These are phyloP conservation scores for Cladochytrium replicatum DNA, from an alignment of 192 early-diverging fungal species.

Conservation along the genomic window DNA sequence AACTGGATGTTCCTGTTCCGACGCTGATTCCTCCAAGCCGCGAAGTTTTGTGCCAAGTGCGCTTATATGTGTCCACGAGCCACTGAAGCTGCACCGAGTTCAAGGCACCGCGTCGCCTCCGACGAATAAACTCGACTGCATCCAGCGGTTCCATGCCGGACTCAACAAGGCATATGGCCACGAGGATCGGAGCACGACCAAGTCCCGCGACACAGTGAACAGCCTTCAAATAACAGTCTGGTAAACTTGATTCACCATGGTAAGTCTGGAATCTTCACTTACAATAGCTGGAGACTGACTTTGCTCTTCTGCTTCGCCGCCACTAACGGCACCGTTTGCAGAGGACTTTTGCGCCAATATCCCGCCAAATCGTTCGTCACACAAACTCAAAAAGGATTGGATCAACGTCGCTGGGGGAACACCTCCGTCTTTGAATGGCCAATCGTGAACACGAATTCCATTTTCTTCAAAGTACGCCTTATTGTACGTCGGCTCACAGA, in stretches of 20 bases:
- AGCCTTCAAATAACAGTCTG: slow-evolving; percentile 43
- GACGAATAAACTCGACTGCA: slow-evolving; percentile 60
- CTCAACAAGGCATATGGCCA: slow-evolving; percentile 66
- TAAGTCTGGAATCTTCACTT: slow-evolving; percentile 22
- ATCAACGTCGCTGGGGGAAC: slow-evolving; percentile 36
- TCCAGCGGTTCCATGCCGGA: slow-evolving; percentile 61
- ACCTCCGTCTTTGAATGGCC: slow-evolving; percentile 82
- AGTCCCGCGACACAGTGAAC: slow-evolving; percentile 92
- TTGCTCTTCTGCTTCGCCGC: slow-evolving; percentile 15
- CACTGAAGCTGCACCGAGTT: slow-evolving; percentile 57
- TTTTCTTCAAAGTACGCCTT: slow-evolving; percentile 47
- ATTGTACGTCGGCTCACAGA: slow-evolving; percentile 75
- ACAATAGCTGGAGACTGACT: slow-evolving; percentile 9
- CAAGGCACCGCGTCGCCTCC: slow-evolving; percentile 59
- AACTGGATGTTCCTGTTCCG: too few species aligned
- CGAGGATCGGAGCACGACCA: slow-evolving; percentile 88
- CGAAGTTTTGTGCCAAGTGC: too few species aligned
- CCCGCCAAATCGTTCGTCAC: slow-evolving; percentile 34
- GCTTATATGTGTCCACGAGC: slow-evolving; percentile 53
- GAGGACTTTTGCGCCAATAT: slow-evolving; percentile 11
- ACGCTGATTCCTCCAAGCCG: too few species aligned
- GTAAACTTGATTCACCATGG: background rate
- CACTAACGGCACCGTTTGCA: slow-evolving; percentile 9
- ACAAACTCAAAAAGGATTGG: slow-evolving; percentile 43
- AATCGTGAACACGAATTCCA: slow-evolving; percentile 65